Conservation (phyloP, 2,329 filamentous ascomycete species). For the Penicillium paneum region DNA sequence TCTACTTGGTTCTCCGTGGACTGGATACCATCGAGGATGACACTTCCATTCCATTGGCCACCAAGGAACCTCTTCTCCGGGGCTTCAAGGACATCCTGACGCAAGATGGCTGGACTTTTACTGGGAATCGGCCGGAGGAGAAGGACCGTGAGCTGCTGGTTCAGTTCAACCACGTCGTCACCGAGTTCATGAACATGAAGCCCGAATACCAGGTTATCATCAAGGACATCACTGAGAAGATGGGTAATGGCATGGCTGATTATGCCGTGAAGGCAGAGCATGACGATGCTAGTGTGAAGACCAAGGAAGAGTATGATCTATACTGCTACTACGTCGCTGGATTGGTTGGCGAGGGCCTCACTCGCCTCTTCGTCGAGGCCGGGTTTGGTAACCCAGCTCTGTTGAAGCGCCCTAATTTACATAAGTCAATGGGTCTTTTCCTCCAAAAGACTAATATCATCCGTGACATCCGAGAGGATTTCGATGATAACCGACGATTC, state of each 20-base stretch:
- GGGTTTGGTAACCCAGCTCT: slow-evolving; percentile 83
- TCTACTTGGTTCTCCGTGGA: slow-evolving; percentile 88
- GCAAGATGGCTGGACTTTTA: slow-evolving; percentile 85
- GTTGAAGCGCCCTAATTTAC: slow-evolving; percentile 71
- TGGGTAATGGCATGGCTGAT: slow-evolving; percentile 99
- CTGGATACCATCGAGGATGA: slow-evolving; percentile 99
- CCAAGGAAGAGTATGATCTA: slow-evolving; percentile 83
- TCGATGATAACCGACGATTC: slow-evolving; percentile 81
- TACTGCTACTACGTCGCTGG: slow-evolving; percentile 99
- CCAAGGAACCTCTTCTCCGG: slow-evolving; percentile 82
- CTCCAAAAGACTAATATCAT: slow-evolving; percentile 99
- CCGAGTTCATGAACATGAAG: slow-evolving; percentile 86
- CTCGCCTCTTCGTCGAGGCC: slow-evolving; percentile 82
- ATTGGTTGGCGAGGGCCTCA: slow-evolving; percentile 91
- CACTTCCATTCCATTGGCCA: slow-evolving; percentile 78
- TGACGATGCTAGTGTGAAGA: slow-evolving; percentile 75
- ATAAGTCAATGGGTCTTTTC: slow-evolving; percentile 96
- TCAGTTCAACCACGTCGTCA: slow-evolving; percentile 82
- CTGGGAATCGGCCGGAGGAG: slow-evolving; percentile 80
- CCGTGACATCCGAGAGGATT: slow-evolving; percentile 88
- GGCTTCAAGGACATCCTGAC: slow-evolving; percentile 77
- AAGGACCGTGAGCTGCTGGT: slow-evolving; percentile 91
- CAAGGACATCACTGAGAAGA: slow-evolving; percentile 85
- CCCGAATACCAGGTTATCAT: slow-evolving; percentile 80
- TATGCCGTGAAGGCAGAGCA: slow-evolving; percentile 81